Evolutionary conservation across 2,329 filamentous ascomycete genomes (phyloP).

Genomic region (Stagonosporopsis vannaccii): DNA sequence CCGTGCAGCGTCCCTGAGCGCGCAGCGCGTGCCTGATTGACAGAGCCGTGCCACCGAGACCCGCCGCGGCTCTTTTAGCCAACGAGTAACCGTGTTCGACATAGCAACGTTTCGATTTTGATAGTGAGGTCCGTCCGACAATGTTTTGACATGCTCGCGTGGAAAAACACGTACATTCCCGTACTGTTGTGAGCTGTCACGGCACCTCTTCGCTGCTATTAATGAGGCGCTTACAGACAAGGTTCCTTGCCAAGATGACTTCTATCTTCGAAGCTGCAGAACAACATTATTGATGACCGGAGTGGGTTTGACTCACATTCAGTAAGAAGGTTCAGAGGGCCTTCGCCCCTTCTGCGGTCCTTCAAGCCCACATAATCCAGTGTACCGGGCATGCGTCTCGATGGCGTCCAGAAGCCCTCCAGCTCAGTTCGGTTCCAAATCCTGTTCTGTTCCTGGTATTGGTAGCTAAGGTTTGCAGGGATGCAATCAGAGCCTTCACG

Average conservation of each 20-base stretch:
- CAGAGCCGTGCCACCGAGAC: slow-evolving; percentile 12
- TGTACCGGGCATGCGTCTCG: neutral
- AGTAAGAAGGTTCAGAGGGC: neutral
- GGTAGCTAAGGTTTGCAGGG: slow-evolving; percentile 4
- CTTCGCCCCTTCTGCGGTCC: neutral
- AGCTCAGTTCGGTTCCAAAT: neutral
- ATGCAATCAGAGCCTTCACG: neutral
- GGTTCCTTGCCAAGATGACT: neutral
- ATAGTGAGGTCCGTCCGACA: neutral
- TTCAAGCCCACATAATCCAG: neutral
- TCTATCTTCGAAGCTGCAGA: neutral
- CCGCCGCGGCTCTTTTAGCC: neutral
- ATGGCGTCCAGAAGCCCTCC: slow-evolving; percentile 2
- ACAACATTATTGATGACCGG: neutral
- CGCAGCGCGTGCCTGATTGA: neutral
- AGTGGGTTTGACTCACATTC: neutral
- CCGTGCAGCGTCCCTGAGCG: slow-evolving; percentile 14
- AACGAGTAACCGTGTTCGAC: neutral
- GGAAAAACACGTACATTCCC: slow-evolving; percentile 10
- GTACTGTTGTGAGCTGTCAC: slow-evolving; percentile 8
- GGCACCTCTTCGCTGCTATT: slow-evolving; percentile 1
- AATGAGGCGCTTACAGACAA: neutral
- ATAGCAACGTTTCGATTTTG: neutral
- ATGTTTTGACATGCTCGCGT: neutral
- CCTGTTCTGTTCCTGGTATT: slow-evolving; percentile 3